Evolutionary conservation across 31 red algal genomes (phyloP), one percentile per base, ranked within the genome.

Genomic region (Endocladia muricata): DNA sequence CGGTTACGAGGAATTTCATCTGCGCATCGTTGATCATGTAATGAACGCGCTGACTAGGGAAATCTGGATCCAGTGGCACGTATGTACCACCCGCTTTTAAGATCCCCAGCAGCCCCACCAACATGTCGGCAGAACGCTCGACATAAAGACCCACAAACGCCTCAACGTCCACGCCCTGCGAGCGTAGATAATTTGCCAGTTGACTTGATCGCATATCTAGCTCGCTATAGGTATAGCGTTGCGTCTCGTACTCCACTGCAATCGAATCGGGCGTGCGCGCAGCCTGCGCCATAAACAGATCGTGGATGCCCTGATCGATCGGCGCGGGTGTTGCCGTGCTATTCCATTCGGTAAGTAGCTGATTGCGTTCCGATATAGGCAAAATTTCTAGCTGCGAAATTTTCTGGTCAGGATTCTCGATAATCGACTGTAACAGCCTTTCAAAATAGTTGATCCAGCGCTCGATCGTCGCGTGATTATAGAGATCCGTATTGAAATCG

Each of bases 31-130:
- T 26, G 35, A 77, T 35, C 25, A 77, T 65, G 28, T 37, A 61
- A 2, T 32, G 23, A 62, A 77, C 3, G 4, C 73, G 73, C 8
- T 64, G 34, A 3, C 3, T 5, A 2, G 73, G 73, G 22, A 37
- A 64, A 64, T 4, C 40, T 37, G 73, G 73, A 43, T 77, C 73
- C 19, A 77, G 52, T 34, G 73, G 73, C 25, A 77, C 73, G 64
- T 77, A 77, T 39, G 57, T 37, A 39, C 55, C 73, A 17, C 73
- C 73, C 17, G 57, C 57, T 38, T 77, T 77, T 37, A 77, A 30
- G 40, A 61, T 64, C 29, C 34, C 73, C 55, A 77, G 28, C 19
- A 65, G 21, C 33, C 29, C 55, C 19, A 77, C 44, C 19, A 77
- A 37, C 73, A 77, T 65, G 22, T 23, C 55, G 36, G 64, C n/a